Evolutionary conservation across 768 basidiomycete genomes (phyloP), one percentile per base, ranked within the genome.

Genomic region (Suillus subaureus): DNA sequence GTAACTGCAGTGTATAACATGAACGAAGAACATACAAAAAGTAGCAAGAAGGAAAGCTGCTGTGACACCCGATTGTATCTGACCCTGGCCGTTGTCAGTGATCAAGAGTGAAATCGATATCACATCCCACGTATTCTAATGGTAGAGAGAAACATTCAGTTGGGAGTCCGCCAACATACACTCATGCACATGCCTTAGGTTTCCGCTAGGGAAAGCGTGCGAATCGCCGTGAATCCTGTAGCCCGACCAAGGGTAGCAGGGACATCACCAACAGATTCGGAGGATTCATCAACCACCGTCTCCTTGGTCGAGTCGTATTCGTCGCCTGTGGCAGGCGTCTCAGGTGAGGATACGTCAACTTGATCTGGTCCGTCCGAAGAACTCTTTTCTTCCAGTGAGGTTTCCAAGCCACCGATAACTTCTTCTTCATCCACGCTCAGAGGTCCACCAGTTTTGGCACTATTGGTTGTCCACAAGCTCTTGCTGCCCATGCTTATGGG

Each of bases 391-490:
- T 62, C 66, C 37, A 62, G 58, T 57, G 63, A 70, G 4, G 65
- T 69, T 9, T 71, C 73, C 40, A 58, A 52, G 16, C 64, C 66
- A 26, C 72, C 71, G 26, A 42, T 66, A 16, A 35, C 58, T n/a
- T 71, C 72, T 6, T 80, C 79, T 35, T 77, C 76, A 4, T 74
- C 77, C n/a, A 79, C 77, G 64, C 84, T 87, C 56, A 87, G 78
- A 39, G 82, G 78, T 15, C 75, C 77, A 18, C 86, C 88, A 6
- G 89, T 87, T 69, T 83, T 84, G 62, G 84, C 74, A 68, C 89
- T 91, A 62, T 87, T 86, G 61, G 81, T 81, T 9, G 85, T 85
- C 84, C 89, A 86, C 37, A 87, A 66, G 65, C 87, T 89, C 69
- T 85, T 83, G 67, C 86, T 88, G 67, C 84, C 80, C 28, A 72